Base-by-base conservation (phyloP, 805 yeast species). In the baker's yeast (Saccharomyces cerevisiae) region DNA sequence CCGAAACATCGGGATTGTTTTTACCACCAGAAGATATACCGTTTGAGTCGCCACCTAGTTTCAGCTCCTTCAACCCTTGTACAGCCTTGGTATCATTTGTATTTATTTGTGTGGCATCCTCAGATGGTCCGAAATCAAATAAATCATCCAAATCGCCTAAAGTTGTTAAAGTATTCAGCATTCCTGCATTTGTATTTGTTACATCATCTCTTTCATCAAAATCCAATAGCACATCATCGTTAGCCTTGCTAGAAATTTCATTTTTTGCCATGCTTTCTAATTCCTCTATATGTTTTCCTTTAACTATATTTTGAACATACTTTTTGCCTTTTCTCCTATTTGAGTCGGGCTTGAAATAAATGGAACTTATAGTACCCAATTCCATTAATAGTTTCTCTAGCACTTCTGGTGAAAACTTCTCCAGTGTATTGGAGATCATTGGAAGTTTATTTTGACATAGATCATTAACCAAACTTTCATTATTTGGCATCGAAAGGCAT, bases 301-400 rank as follows among this genome's bases (percentile, higher is more conserved):
- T 76, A 8, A 71, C 63, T 8, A 64, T 60, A 47, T 65, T 69
- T n/a, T 64, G 61, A 26, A 72, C 66, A 53, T 68, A 71, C 28
- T 73, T 71, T 10, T 71, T 75, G 28, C 70, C 75, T n/a, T 73
- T 70, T 59, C 50, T 69, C 59, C 83, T 73, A 63, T 86, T 85
- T 21, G 81, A 74, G 4, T 87, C 82, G 11, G 97, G 96, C 65
- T 85, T 86, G 70, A 87, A 95, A 65, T 89, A 89, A 2, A 94
- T 94, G 0, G 97, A 89, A 41, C 96, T 84, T 57, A 94, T 77
- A 8, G 94, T 85, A 2, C 95, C 84, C 53, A 92, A 72, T 66
- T 92, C 96, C n/a, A 73, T 67, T 30, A 92, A 65, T 50, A 94
- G 76, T 57, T 82, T 84, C 46, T 83, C 81, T 54, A 91, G 76